A percentile compares a stretch with the other conserved stretches of the same genome.
These are phyloP conservation scores for Pseudogymnoascus sp. DNA, from an alignment of 2,329 filamentous ascomycete species.

Conservation along the genomic window DNA sequence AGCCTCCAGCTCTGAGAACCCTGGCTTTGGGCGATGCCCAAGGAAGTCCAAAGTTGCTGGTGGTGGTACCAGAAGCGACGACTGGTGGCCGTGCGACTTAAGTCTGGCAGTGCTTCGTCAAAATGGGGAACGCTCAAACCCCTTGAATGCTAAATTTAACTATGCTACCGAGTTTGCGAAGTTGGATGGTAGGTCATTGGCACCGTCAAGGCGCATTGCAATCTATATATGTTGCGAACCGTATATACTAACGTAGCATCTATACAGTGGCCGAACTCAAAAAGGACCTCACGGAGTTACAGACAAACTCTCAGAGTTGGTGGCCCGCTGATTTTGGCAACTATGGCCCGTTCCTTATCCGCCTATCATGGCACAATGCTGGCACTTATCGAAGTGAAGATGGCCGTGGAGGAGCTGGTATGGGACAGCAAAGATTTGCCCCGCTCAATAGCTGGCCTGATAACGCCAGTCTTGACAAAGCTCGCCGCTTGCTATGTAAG, in stretches of 20 bases:
- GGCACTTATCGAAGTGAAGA: constrained; percentile 54
- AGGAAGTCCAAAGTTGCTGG: constrained; percentile 28
- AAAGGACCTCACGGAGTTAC: constrained; percentile 47
- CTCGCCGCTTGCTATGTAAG: constrained; percentile 46
- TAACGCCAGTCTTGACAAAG: constrained; percentile 55
- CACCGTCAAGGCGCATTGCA: not conserved
- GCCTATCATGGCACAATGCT: constrained; percentile 55
- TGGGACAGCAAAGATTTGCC: constrained; percentile 53
- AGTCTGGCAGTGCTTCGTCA: constrained; percentile 52
- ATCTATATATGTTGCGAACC: not conserved
- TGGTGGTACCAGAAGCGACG: constrained; percentile 44
- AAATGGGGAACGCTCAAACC: constrained; percentile 45
- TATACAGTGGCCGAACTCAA: constrained; percentile 38
- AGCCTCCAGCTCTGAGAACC: not conserved
- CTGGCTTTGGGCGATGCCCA: constrained; percentile 21
- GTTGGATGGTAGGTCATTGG: constrained; percentile 43
- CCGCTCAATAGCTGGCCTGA: constrained; percentile 58
- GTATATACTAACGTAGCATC: not conserved
- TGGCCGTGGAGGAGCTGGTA: constrained; percentile 52
- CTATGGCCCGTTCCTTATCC: constrained; percentile 53
- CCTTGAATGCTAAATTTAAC: constrained; percentile 45
- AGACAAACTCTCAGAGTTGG: constrained; percentile 55
- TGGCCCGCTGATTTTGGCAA: constrained; percentile 58
- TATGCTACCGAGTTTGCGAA: constrained; percentile 52
- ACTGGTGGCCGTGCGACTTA: constrained; percentile 54